phyloP scores from a whole-genome alignment of 1,284 basidiomycete species.

The Cryptococcus wingfieldii region DNA sequence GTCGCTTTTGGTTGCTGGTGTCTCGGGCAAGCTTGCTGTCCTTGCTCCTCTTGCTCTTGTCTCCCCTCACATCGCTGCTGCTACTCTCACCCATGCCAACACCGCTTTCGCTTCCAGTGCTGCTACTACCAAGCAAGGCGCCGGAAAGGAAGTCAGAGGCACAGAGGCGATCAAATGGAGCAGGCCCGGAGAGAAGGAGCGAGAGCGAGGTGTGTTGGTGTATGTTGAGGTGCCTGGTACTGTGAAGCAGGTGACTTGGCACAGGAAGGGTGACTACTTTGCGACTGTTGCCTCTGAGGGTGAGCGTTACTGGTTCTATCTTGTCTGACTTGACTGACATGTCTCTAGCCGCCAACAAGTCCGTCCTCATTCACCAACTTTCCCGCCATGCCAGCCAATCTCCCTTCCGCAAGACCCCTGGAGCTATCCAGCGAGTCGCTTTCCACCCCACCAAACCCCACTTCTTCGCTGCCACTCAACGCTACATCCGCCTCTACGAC shows the following conservation, averaged over 20 bases:
- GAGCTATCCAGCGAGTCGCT: slow-evolving; percentile 79
- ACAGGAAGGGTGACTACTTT: slow-evolving; percentile 92
- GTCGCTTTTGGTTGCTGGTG: slow-evolving; percentile 37
- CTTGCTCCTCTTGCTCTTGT: slow-evolving; percentile 70
- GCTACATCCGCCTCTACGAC: slow-evolving; percentile 94
- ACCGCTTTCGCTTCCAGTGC: slow-evolving; percentile 46
- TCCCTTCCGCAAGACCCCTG: slow-evolving; percentile 92
- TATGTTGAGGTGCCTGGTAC: slow-evolving; percentile 62
- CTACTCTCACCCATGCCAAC: slow-evolving; percentile 57
- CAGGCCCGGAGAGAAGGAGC: slow-evolving; percentile 51
- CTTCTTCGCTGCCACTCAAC: slow-evolving; percentile 98
- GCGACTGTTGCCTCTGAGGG: slow-evolving; percentile 66
- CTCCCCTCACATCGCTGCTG: slow-evolving; percentile 60
- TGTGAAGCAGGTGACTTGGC: slow-evolving; percentile 85
- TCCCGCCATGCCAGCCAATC: slow-evolving; percentile 92
- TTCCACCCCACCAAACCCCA: slow-evolving; percentile 94
- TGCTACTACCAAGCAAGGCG: slow-evolving; percentile 44
- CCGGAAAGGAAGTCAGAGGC: slow-evolving; percentile 38
- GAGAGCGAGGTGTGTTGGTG: slow-evolving; percentile 54
- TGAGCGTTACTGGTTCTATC: slow-evolving; percentile 19
- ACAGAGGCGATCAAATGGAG: slow-evolving; percentile 53
- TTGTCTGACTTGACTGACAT: background rate
- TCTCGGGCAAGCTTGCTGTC: slow-evolving; percentile 66
- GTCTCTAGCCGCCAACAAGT: slow-evolving; percentile 43
- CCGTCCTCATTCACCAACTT: slow-evolving; percentile 77